Evolutionary conservation across 352 stramenopile genomes (phyloP), one percentile per base, ranked within the genome.

Genomic region (Elongisporangium prolatum): DNA sequence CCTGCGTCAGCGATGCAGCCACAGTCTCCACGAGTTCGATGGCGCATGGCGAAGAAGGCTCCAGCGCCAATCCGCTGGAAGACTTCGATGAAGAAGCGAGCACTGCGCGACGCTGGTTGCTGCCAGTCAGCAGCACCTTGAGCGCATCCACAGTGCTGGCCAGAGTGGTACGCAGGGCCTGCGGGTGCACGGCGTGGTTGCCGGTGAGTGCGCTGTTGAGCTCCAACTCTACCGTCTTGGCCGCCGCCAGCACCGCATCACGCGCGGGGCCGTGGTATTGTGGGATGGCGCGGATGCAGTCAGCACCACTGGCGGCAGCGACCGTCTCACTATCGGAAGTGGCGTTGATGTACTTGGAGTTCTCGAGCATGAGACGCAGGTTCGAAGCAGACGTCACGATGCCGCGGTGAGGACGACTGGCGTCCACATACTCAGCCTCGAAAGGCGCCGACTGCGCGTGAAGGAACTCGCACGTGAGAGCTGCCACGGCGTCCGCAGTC

Each of bases 361-460:
- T 85, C 52, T 96, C 88, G 28, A 97, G 73, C 74, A 97, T 88
- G 21, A 95, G 61, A 13, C 89, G 87, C 53, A 97, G 54, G 65
- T 95, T 84, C 40, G 80, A 71, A 21, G 91, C 91, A 44, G 80
- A 89, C 17, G 74, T 88, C 57, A 96, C 74, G 59, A 96, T 91
- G 52, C 91, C 91, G 37, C 91, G 85, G 71, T 97, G 88, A 49
- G 84, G 88, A 21, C 90, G 80, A 47, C 66, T 74, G 10, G 59
- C 71, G 59, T 97, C 87, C 62, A 94, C 85, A 64, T 88, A 87
- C 49, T 91, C 75, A n/a, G 84, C 73, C 14, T 97, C 74, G 56
- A 97, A 97, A 20, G 86, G 71, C 52, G 67, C 60, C n/a, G 78
- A 63, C 63, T 79, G 75, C n/a, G 68, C 80, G 38, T 75, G 71